Percentiles rank a stretch among this genome's conserved stretches.
These are phyloP conservation scores for Triangularia verruculosa DNA, from an alignment of 2,329 filamentous ascomycete genomes.

Conservation along the genomic window DNA sequence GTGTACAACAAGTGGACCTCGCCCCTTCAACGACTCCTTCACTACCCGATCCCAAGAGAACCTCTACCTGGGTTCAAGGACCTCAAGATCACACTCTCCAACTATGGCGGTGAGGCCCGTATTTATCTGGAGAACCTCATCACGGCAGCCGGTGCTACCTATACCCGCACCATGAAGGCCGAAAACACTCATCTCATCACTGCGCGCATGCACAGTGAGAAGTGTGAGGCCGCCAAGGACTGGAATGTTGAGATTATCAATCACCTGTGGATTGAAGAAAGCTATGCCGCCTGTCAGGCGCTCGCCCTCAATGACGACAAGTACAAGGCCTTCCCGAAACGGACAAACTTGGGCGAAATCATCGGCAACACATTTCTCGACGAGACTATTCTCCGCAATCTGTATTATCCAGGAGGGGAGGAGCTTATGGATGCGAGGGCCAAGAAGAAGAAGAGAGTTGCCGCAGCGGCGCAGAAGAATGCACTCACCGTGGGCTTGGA, in stretches of 20 bases:
- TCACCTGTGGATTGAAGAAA: slow-evolving; percentile 96
- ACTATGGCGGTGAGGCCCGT: slow-evolving; percentile 92
- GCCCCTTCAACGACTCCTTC: slow-evolving; percentile 75
- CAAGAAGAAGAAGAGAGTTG: slow-evolving; percentile 49
- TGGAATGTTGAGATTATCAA: slow-evolving; percentile 91
- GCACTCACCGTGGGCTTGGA: slow-evolving; percentile 46
- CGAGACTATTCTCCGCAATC: slow-evolving; percentile 53
- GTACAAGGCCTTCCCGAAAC: slow-evolving; percentile 81
- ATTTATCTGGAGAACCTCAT: slow-evolving; percentile 93
- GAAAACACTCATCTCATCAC: slow-evolving; percentile 96
- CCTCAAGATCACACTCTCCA: slow-evolving; percentile 83
- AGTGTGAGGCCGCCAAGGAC: slow-evolving; percentile 86
- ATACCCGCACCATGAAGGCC: slow-evolving; percentile 90
- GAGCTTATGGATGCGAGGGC: slow-evolving; percentile 42
- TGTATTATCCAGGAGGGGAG: slow-evolving; percentile 66
- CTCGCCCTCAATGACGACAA: slow-evolving; percentile 69
- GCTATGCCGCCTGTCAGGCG: slow-evolving; percentile 82
- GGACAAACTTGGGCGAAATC: slow-evolving; percentile 90
- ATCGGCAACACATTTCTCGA: slow-evolving; percentile 87
- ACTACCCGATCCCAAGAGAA: slow-evolving; percentile 78
- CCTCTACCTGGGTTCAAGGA: slow-evolving; percentile 77
- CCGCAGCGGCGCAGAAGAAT: slow-evolving; percentile 51
- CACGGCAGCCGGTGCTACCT: slow-evolving; percentile 76
- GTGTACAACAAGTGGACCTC: slow-evolving; percentile 86
- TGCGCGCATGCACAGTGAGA: slow-evolving; percentile 84